A percentile compares a stretch with the other conserved stretches of the same genome.
These are phyloP conservation scores for Cercospora sp. DNA, from an alignment of 2,329 filamentous ascomycete genomes.

Conservation along the genomic window DNA sequence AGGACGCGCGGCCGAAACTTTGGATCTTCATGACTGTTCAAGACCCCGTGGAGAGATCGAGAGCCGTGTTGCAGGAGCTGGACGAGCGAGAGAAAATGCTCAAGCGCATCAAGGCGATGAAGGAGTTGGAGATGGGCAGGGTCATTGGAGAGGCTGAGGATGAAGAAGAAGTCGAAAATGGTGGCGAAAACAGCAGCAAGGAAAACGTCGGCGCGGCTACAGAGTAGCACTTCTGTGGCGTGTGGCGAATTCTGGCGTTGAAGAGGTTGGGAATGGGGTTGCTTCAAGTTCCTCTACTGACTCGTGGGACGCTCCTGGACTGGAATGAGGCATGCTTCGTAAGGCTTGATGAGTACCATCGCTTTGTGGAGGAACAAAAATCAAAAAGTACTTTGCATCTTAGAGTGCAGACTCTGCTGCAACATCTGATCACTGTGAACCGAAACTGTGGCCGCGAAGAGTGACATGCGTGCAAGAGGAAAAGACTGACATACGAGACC, in stretches of 20 bases:
- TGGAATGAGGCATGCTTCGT: neutral
- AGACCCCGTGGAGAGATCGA: slow-evolving; percentile 12
- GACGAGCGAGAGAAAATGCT: neutral
- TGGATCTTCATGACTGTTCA: neutral
- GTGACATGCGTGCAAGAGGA: neutral
- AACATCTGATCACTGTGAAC: too few species aligned
- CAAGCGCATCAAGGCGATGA: slow-evolving; percentile 13
- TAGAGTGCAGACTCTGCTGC: too few species aligned
- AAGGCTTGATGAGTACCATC: neutral
- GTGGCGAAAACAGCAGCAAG: neutral
- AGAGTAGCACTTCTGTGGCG: slow-evolving; percentile 23
- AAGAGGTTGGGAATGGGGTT: neutral
- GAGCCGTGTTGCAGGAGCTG: neutral
- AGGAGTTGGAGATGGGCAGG: neutral
- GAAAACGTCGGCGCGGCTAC: slow-evolving; percentile 1
- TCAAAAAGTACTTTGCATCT: neutral
- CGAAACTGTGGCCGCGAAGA: too few species aligned
- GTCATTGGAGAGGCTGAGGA: neutral
- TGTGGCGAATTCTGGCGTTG: slow-evolving; percentile 19
- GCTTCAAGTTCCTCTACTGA: neutral
- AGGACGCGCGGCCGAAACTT: slow-evolving; percentile 8
- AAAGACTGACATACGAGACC: neutral
- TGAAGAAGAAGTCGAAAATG: slow-evolving; percentile 4
- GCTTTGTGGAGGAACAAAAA: neutral
- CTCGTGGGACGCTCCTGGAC: neutral